phyloP scores from a whole-genome alignment of 768 basidiomycete genomes.

The Suillus hirtellus region DNA sequence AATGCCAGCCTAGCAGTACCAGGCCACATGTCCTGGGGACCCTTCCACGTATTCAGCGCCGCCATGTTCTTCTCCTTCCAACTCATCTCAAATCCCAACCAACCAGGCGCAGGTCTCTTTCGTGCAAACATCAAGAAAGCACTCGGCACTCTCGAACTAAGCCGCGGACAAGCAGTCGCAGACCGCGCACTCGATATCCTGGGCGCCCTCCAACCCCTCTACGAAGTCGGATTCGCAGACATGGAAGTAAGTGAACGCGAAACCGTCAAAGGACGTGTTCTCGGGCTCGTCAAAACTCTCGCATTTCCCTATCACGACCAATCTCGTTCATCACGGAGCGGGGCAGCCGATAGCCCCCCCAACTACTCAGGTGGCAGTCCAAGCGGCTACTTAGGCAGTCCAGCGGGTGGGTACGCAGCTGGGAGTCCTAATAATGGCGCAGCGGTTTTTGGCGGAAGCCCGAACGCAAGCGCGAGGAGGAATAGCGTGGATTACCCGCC shows the following conservation, averaged over 20 bases:
- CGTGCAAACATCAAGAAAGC: constrained; percentile 75
- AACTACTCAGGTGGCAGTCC: constrained; percentile 53
- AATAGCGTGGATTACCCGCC: constrained; percentile 1
- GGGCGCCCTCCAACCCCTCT: constrained; percentile 70
- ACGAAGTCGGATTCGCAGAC: constrained; percentile 59
- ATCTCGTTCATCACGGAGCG: constrained; percentile 43
- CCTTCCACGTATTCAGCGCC: constrained; percentile 82
- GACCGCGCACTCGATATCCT: constrained; percentile 77
- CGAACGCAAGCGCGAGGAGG: not conserved
- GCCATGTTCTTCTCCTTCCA: constrained; percentile 94
- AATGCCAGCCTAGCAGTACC: constrained; percentile 71
- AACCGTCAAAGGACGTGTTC: constrained; percentile 58
- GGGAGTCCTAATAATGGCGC: constrained; percentile 3
- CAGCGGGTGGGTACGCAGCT: constrained; percentile 29
- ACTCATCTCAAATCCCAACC: constrained; percentile 76
- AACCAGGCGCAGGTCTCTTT: constrained; percentile 75
- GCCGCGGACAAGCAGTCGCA: constrained; percentile 62
- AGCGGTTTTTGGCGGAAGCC: constrained; percentile 3
- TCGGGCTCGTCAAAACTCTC: constrained; percentile 69
- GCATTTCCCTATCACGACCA: constrained; percentile 81
- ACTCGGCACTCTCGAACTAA: constrained; percentile 63
- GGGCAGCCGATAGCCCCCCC: constrained; percentile 48
- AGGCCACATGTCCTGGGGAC: constrained; percentile 82
- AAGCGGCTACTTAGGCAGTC: constrained; percentile 60
- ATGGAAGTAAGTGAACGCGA: constrained; percentile 52